Conservation (phyloP, 495 filamentous ascomycete species). For the Trypethelium eluteriae region DNA sequence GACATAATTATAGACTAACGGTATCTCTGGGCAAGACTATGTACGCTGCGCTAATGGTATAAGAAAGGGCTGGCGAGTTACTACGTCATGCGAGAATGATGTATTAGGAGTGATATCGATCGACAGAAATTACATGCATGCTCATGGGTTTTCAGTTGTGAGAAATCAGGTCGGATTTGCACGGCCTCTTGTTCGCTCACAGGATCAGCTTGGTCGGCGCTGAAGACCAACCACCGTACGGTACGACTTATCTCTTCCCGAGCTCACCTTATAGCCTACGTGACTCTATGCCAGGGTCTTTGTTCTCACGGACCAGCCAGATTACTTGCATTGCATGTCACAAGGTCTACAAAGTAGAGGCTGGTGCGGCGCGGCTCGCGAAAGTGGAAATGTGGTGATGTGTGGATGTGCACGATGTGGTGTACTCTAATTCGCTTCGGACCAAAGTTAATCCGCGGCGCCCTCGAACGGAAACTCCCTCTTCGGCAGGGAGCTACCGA, state of each 20-base stretch:
- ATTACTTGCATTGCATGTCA: too few species aligned
- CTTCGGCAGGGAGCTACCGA: too few species aligned
- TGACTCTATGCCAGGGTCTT: background rate
- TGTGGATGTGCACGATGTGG: too few species aligned
- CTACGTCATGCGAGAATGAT: background rate
- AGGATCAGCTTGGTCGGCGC: background rate
- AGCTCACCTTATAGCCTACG: background rate
- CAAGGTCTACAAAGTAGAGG: too few species aligned
- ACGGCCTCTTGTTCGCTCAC: background rate
- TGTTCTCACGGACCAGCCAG: background rate
- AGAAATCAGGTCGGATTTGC: background rate
- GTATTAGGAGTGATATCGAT: background rate
- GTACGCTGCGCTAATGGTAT: background rate
- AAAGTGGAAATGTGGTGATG: too few species aligned
- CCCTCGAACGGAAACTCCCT: too few species aligned
- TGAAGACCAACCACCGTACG: too few species aligned
- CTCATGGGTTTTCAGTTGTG: background rate
- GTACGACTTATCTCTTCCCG: background rate
- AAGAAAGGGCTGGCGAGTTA: background rate
- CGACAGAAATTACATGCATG: background rate
- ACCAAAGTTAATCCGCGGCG: too few species aligned
- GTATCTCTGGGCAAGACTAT: background rate
- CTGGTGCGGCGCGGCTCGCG: too few species aligned
- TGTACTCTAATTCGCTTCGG: too few species aligned
- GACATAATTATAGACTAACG: background rate